Evolutionary conservation across 257 asterid genomes (phyloP).

Genomic region (Catharanthus roseus): DNA sequence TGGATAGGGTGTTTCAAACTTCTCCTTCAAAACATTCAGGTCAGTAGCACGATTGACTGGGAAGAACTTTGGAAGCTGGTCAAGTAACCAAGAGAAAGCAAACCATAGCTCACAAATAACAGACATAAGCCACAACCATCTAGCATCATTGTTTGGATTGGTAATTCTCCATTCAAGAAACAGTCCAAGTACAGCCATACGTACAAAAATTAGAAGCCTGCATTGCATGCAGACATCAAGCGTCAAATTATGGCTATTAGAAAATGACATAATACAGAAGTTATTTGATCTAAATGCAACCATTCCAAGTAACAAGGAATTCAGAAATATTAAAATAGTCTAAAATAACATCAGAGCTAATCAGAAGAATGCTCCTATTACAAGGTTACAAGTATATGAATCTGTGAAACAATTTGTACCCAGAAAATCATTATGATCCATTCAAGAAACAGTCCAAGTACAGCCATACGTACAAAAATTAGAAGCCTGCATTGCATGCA

Average conservation of each 20-base stretch:
- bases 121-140: slow-evolving; percentile 92
- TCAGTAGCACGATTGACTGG: slow-evolving; percentile 83
- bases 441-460: slow-evolving; percentile 62
- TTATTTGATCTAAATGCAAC: background rate
- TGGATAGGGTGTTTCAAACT: slow-evolving; percentile 61
- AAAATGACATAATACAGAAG: background rate
- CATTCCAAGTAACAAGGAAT: background rate
- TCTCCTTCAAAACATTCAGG: slow-evolving; percentile 64
- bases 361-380: background rate
- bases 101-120: slow-evolving; percentile 80
- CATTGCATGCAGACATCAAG: slow-evolving; percentile 18
- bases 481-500: slow-evolving; percentile 58
- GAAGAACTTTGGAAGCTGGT: slow-evolving; percentile 78
- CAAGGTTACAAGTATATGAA: background rate
- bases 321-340: too few relatives aligned
- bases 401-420: background rate
- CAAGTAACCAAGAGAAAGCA: slow-evolving; percentile 90
- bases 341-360: background rate
- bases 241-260: background rate
- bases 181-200: slow-evolving; percentile 63
- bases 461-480: slow-evolving; percentile 57
- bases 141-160: slow-evolving; percentile 72
- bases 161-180: slow-evolving; percentile 67
- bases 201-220: slow-evolving; percentile 71
- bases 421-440: too few relatives aligned